Percentiles rank a stretch among this genome's conserved stretches.
Evolutionary conservation across 805 yeast species (phyloP).

Genomic region (Candida tibetensis): DNA sequence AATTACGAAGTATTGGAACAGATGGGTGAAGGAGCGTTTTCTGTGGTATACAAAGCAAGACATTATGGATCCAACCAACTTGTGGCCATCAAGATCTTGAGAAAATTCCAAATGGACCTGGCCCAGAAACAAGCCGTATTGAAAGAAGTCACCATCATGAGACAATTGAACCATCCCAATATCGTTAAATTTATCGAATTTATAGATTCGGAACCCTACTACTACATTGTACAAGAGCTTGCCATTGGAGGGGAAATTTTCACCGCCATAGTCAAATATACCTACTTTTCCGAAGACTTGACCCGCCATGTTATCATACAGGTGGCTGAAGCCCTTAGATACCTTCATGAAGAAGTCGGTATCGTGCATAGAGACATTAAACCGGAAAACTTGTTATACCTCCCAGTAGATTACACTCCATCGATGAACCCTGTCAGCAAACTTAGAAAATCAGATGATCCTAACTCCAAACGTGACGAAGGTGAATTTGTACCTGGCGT

Average conservation of each 20-base stretch:
- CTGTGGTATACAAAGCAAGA: conserved; percentile 64
- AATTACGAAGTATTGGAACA: conserved; percentile 45
- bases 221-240: conserved; percentile 69
- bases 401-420: conserved; percentile 55
- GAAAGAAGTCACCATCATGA: conserved; percentile 77
- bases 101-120: conserved; percentile 64
- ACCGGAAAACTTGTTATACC: conserved; percentile 72
- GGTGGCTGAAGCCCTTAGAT: conserved; percentile 61
- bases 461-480: conserved; percentile 72
- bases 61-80: conserved; percentile 34
- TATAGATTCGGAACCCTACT: conserved; percentile 57
- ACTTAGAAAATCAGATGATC: conserved; percentile 66
- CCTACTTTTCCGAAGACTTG: conserved; percentile 69
- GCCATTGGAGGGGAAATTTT: conserved; percentile 79
- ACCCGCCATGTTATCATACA: conserved; percentile 63
- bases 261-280: conserved; percentile 72
- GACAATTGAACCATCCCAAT: conserved; percentile 61
- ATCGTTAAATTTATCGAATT: conserved; percentile 65
- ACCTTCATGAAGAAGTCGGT: conserved; percentile 70
- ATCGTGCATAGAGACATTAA: conserved; percentile 82
- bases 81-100: conserved; percentile 60
- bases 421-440: conserved; percentile 30
- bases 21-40: conserved; percentile 83
- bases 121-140: conserved; percentile 65
- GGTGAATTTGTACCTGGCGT: conserved; percentile 76